phyloP scores from a whole-genome alignment of 1,284 basidiomycete species.

The Moesziomyces aphidis region DNA sequence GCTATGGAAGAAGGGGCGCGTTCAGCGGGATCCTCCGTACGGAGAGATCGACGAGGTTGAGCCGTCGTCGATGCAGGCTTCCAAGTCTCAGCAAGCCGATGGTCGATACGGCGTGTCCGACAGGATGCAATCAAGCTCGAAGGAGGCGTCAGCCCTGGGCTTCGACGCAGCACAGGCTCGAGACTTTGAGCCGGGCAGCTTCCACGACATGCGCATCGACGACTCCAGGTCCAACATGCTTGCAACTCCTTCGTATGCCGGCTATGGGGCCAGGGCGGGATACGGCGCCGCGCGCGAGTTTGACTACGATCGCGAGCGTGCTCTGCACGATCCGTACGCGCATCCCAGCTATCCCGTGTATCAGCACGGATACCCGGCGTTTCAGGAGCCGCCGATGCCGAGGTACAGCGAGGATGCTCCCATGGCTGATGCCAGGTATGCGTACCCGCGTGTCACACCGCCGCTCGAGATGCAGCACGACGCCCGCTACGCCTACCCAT shows the following conservation, averaged over 20 bases:
- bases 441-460: background rate
- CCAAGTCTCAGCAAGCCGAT: background rate
- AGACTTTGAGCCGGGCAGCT: background rate
- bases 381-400: background rate
- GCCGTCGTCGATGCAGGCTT: background rate
- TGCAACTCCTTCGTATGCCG: background rate
- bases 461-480: background rate
- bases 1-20: constrained; percentile 44
- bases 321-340: background rate
- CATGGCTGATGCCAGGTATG: background rate
- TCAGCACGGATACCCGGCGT: background rate
- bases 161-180: background rate
- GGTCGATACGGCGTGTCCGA: background rate
- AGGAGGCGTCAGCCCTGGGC: background rate
- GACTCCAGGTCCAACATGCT: background rate
- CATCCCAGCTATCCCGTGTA: background rate
- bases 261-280: background rate
- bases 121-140: background rate
- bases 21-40: constrained; percentile 27
- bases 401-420: background rate
- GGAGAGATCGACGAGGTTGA: constrained; percentile 3
- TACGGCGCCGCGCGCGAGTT: background rate
- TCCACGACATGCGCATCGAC: background rate
- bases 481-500: background rate
- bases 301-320: background rate